Evolutionary conservation across 73 alveolate species (phyloP).

Genomic region (Paramecium biaurelia): DNA sequence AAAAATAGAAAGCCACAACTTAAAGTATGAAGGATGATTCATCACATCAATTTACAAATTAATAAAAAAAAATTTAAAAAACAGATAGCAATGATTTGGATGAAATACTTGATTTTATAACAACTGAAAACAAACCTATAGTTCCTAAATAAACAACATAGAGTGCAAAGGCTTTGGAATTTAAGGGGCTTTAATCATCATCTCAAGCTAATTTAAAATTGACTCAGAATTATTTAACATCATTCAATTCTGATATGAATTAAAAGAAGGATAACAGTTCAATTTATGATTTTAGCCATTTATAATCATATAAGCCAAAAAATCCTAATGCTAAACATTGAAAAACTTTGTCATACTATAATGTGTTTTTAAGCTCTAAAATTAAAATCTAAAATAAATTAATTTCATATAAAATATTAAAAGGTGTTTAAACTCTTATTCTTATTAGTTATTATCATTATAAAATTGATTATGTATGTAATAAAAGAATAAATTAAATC

Average conservation of each 20-base stretch:
- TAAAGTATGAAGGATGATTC: neutral
- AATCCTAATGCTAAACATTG: neutral
- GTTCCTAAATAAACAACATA: neutral
- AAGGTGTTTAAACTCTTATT: neutral
- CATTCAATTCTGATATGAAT: neutral
- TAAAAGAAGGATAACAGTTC: neutral
- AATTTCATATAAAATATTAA: too few relatives aligned
- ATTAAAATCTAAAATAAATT: neutral
- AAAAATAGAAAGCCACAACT: neutral
- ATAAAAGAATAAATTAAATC: neutral
- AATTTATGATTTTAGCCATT: neutral
- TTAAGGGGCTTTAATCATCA: neutral
- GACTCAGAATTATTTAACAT: neutral
- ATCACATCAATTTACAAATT: neutral
- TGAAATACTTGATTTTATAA: neutral
- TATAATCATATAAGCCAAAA: neutral
- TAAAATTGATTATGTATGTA: too few relatives aligned
- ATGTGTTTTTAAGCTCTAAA: neutral
- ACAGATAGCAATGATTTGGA: conserved; percentile 11
- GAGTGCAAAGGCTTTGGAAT: neutral
- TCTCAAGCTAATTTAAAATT: neutral
- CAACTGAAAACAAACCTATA: neutral
- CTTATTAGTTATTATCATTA: neutral
- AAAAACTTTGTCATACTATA: neutral
- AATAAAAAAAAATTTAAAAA: neutral